These are phyloP conservation scores for Kodamaea suecica DNA, from an alignment of 1,139 yeast species.

Conservation along the genomic window DNA sequence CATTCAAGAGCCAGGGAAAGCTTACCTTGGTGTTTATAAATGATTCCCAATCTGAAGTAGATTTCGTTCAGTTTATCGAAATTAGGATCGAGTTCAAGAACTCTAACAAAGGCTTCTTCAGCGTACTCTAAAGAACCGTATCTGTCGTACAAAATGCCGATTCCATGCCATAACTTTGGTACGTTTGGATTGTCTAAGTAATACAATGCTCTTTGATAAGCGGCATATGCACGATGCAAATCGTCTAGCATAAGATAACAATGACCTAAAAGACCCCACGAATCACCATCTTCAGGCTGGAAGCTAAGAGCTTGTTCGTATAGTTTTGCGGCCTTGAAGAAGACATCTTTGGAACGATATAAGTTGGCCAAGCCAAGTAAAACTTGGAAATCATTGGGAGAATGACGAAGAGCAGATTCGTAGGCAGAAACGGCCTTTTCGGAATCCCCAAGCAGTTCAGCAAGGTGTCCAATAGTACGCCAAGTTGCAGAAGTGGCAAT, in stretches of 20 bases:
- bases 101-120: conserved; percentile 96
- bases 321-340: conserved; percentile 89
- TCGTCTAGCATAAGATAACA: conserved; percentile 97
- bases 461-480: conserved; percentile 87
- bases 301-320: conserved; percentile 82
- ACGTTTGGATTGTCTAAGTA: conserved; percentile 91
- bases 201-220: conserved; percentile 92
- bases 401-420: conserved; percentile 84
- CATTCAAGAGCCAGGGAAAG: conserved; percentile 86
- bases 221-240: conserved; percentile 89
- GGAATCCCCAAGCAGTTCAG: conserved; percentile 84
- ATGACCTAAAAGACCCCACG: conserved; percentile 97
- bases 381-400: conserved; percentile 83
- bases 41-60: conserved; percentile 94
- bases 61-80: conserved; percentile 96
- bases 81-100: conserved; percentile 89
- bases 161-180: conserved; percentile 97
- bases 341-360: conserved; percentile 84
- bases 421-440: conserved; percentile 88
- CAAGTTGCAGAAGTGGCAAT: conserved; percentile 88
- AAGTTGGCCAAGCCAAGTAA: conserved; percentile 83
- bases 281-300: conserved; percentile 88
- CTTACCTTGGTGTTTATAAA: conserved; percentile 91
- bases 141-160: conserved; percentile 91
- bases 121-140: conserved; percentile 96